Conservation (phyloP, 2,329 filamentous ascomycete genomes). For the Tolypocladium ophioglossoides region DNA sequence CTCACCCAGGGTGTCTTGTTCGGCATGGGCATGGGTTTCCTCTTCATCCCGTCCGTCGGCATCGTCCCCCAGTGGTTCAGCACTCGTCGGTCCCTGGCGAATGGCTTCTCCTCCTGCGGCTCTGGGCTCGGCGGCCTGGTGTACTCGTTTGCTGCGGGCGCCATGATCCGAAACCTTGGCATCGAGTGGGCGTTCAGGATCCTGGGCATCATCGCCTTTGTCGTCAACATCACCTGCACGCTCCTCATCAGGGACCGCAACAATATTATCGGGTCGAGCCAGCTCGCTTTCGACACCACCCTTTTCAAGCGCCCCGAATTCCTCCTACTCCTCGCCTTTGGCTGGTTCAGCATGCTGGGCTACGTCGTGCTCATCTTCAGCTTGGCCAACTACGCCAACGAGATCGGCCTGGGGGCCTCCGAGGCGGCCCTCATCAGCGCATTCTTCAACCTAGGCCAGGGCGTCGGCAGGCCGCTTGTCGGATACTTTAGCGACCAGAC, state of each 20-base stretch:
- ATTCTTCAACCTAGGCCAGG: slow-evolving; percentile 58
- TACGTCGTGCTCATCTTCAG: slow-evolving; percentile 72
- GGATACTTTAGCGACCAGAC: slow-evolving; percentile 61
- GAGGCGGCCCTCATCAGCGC: slow-evolving; percentile 66
- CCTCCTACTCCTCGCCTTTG: slow-evolving; percentile 53
- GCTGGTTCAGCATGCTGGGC: slow-evolving; percentile 60
- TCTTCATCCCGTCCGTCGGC: slow-evolving; percentile 59
- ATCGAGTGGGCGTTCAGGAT: slow-evolving; percentile 58
- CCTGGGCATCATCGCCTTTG: slow-evolving; percentile 51
- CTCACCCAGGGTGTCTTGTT: slow-evolving; percentile 66
- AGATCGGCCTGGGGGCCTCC: slow-evolving; percentile 53
- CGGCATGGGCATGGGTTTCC: slow-evolving; percentile 67
- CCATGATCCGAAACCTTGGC: slow-evolving; percentile 55
- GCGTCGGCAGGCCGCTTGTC: slow-evolving; percentile 58
- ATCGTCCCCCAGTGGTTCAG: slow-evolving; percentile 68
- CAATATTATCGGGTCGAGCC: slow-evolving; percentile 55
- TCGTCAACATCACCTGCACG: slow-evolving; percentile 52
- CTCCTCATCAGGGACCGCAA: slow-evolving; percentile 62
- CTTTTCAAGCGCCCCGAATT: slow-evolving; percentile 55
- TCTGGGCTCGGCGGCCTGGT: slow-evolving; percentile 64
- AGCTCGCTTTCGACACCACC: slow-evolving; percentile 52
- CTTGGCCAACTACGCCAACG: slow-evolving; percentile 60
- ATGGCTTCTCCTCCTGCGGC: slow-evolving; percentile 57
- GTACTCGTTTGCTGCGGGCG: slow-evolving; percentile 57
- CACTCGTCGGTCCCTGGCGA: slow-evolving; percentile 56